Conservation (phyloP, 441 rosid species). For the Pelargonium citronellum region DNA sequence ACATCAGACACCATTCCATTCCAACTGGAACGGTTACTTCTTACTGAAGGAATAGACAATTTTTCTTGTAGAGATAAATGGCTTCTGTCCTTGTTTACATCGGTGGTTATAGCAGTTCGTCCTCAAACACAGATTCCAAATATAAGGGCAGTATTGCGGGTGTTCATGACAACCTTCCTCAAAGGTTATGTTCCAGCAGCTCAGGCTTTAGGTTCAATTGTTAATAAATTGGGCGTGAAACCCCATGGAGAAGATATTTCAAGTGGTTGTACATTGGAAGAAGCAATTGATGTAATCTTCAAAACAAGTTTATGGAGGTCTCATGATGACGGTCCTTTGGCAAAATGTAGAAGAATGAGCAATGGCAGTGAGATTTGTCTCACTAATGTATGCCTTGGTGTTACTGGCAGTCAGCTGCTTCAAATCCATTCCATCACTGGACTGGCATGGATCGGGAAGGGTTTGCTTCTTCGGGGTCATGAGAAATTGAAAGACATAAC, state of each 20-base stretch:
- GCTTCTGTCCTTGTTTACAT: conserved; percentile 65
- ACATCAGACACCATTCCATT: conserved; percentile 23
- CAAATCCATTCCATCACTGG: conserved; percentile 57
- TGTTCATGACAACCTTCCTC: conserved; percentile 42
- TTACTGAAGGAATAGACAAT: conserved; percentile 26
- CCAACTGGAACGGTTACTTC: conserved; percentile 32
- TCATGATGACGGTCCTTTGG: conserved; percentile 23
- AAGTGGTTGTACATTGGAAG: conserved; percentile 48
- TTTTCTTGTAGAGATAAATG: conserved; percentile 52
- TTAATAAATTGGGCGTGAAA: conserved; percentile 56
- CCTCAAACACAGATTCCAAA: conserved; percentile 57
- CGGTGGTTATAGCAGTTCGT: conserved; percentile 61
- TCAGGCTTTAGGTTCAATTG: conserved; percentile 76
- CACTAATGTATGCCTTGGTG: conserved; percentile 35
- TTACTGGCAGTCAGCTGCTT: conserved; percentile 30
- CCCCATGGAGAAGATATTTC: conserved; percentile 28
- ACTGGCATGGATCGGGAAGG: conserved; percentile 91
- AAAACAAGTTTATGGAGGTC: conserved; percentile 24
- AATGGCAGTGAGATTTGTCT: conserved; percentile 32
- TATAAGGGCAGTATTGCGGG: conserved; percentile 36
- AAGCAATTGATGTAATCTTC: conserved; percentile 59
- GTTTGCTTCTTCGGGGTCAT: conserved; percentile 83
- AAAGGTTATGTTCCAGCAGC: conserved; percentile 63
- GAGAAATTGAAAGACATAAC: conserved; percentile 61
- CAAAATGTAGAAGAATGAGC: conserved; percentile 20